A percentile compares a stretch with the other conserved stretches of the same genome.
Evolutionary conservation across 306 rosid genomes (phyloP).

Genomic region (Hylodesmum podocarpum): DNA sequence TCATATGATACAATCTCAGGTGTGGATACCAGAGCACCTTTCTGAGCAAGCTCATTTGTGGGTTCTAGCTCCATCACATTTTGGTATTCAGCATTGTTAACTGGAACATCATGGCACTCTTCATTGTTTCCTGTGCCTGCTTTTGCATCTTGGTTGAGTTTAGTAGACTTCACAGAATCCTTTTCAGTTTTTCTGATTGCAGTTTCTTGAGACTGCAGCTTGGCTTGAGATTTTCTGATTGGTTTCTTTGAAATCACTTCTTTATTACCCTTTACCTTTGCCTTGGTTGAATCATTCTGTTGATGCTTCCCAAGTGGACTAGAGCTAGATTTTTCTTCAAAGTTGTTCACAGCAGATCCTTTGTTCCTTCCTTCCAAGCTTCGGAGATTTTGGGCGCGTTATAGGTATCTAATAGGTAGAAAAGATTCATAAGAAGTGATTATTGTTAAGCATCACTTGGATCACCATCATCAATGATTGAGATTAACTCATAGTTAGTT

Average conservation of each 20-base stretch:
- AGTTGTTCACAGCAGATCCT: conserved; percentile 43
- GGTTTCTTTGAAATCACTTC: conserved; percentile 58
- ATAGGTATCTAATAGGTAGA: conserved; percentile 68
- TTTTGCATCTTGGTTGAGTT: conserved; percentile 43
- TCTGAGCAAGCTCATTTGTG: conserved; percentile 30
- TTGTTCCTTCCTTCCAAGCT: conserved; percentile 88
- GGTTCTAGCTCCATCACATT: conserved; percentile 34
- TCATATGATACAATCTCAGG: conserved; percentile 62
- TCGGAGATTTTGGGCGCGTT: conserved; percentile 90
- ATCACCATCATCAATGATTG: no score
- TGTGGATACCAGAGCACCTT: conserved; percentile 36
- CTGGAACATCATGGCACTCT: conserved; percentile 38
- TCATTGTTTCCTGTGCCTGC: conserved; percentile 29
- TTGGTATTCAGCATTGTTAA: conserved; percentile 28
- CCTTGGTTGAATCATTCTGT: conserved; percentile 49
- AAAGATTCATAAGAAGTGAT: conserved; percentile 1
- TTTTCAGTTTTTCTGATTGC: conserved; percentile 38
- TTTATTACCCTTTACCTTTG: conserved; percentile 39
- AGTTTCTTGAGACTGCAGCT: conserved; percentile 47
- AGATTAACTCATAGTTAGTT: no score
- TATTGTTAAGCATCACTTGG: no score
- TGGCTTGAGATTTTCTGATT: conserved; percentile 48
- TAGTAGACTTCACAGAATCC: conserved; percentile 19
- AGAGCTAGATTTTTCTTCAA: conserved; percentile 50
- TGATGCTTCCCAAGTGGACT: conserved; percentile 51